These are phyloP conservation scores for Rhizopogon vesiculosus DNA, from an alignment of 768 basidiomycete genomes.

Conservation along the genomic window DNA sequence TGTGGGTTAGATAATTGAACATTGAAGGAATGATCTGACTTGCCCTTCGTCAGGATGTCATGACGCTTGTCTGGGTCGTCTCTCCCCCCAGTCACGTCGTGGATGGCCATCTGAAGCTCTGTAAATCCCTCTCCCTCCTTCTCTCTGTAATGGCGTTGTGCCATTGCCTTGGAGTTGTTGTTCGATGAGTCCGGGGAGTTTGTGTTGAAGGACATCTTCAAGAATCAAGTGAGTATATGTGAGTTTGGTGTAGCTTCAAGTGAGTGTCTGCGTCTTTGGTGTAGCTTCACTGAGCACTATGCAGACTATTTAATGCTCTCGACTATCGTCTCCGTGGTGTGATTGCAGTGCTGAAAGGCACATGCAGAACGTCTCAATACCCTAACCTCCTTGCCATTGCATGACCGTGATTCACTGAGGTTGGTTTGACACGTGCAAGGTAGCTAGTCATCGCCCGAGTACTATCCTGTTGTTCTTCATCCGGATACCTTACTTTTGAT, in stretches of 20 bases:
- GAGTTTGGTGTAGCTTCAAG: neutral
- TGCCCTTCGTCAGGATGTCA: slow-evolving; percentile 17
- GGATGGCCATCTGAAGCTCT: slow-evolving; percentile 2
- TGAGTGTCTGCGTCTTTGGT: neutral
- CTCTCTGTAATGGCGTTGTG: neutral
- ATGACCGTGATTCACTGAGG: neutral
- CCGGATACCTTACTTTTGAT: no score
- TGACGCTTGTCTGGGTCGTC: slow-evolving; percentile 11
- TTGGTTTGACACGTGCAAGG: no score
- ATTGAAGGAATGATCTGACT: neutral
- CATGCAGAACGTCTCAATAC: no score
- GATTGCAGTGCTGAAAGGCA: no score
- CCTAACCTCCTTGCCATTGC: no score
- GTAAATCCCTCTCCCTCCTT: neutral
- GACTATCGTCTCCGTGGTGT: neutral
- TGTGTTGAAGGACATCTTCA: neutral
- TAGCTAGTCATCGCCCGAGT: no score
- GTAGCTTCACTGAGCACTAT: neutral
- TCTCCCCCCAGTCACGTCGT: slow-evolving; percentile 4
- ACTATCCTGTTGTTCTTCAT: neutral
- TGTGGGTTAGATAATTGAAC: neutral
- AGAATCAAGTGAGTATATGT: no score
- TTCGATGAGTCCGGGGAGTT: neutral
- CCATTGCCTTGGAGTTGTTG: neutral
- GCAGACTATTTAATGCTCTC: neutral